Evolutionary conservation across 306 rosid genomes (phyloP).

Genomic region (Arachis stenosperma): DNA sequence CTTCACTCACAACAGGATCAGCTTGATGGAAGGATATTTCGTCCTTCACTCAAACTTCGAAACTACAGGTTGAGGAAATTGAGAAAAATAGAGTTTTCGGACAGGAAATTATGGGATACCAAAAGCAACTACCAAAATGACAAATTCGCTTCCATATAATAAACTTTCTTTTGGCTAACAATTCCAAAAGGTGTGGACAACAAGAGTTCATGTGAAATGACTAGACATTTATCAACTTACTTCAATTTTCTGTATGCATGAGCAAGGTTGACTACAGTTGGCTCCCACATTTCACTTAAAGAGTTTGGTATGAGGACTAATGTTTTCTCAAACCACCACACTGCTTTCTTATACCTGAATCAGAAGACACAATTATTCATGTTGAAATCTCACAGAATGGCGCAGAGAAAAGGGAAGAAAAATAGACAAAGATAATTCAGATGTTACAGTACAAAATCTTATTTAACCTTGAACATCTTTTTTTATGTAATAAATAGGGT

Average conservation of each 20-base stretch:
- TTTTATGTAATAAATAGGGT: too few relatives aligned
- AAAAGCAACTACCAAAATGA: constrained; percentile 20
- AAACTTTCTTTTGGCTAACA: constrained; percentile 7
- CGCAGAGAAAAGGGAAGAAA: not conserved
- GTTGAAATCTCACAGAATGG: constrained; percentile 4
- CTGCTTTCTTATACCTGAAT: constrained; percentile 79
- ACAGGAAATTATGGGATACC: constrained; percentile 4
- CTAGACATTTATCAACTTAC: constrained; percentile 55
- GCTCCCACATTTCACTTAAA: constrained; percentile 92
- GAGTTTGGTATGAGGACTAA: constrained; percentile 76
- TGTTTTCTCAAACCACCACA: constrained; percentile 91
- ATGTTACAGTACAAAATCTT: too few relatives aligned
- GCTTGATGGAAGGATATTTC: constrained; percentile 14
- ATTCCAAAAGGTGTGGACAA: not conserved
- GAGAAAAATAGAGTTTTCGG: constrained; percentile 6
- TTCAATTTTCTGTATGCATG: constrained; percentile 90
- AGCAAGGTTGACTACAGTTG: constrained; percentile 89
- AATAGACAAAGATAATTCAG: not conserved
- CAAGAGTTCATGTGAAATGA: constrained; percentile 20
- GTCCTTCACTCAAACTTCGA: not conserved
- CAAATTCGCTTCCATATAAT: constrained; percentile 22
- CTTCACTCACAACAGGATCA: constrained; percentile 5
- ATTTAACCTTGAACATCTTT: too few relatives aligned
- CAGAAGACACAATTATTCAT: constrained; percentile 40
- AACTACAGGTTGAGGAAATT: constrained; percentile 20